Evolutionary conservation across 2,329 filamentous ascomycete genomes (phyloP), one percentile per base, ranked within the genome.

Genomic region (Diaporthe ilicicola): DNA sequence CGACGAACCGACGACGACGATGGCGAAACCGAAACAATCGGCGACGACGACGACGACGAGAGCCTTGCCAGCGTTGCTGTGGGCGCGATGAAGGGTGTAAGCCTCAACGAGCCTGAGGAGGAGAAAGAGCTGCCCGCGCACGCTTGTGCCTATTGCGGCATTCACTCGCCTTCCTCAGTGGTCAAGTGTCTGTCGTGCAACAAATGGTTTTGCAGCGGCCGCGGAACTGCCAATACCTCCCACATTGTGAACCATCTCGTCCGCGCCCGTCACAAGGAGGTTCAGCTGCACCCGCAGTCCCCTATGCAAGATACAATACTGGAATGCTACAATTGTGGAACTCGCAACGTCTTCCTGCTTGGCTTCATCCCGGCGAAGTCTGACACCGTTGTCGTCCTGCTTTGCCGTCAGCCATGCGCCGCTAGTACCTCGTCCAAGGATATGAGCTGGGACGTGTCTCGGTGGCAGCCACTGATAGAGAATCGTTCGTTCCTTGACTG

Each of bases 191-290:
- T 99, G 73, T 89, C 92, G 72, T 99, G 96, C 86, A 95, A 90
- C 85, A 99, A 98, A 81, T 99, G 96, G 96, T 99, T 99, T 81
- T 99, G 96, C 84, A 98, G 95, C 82, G 95, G 95, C 72, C 93
- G 95, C 78, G 95, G 96, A 75, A 99, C 98, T 82, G 95, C 95
- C 22, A 97, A 94, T 65, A 98, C 95, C 32, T 97, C 95, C 42
- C 96, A 99, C 80, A 98, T 99, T 77, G 94, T 99, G 84, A 98
- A 98, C 81, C 96, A 99, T 80, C 90, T 99, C 42, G 96, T 99
- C 72, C 93, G 97, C 78, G 95, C 97, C 74, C 93, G 96, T 74
- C 96, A 99, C 86, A 99, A 98, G 86, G 97, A 99, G 84, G 96
- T 99, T 67, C 95, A 98, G 82, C 90, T 99, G 69, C 96, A 99